Conservation (phyloP, 148 eudicot species). For the Selenicereus undatus region DNA sequence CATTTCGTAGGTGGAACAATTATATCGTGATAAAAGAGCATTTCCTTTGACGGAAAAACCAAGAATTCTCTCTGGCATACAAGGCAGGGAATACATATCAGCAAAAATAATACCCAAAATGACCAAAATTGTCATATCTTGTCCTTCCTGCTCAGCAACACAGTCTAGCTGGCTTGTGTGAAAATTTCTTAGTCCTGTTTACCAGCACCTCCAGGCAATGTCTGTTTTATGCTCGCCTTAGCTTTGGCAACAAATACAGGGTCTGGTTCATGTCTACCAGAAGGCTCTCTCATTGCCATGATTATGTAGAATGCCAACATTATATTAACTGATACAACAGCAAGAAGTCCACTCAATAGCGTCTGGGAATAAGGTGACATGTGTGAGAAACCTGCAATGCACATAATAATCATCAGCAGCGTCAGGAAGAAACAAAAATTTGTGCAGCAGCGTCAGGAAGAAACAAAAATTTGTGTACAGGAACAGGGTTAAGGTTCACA, state of each 20-base stretch:
- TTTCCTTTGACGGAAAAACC: background rate
- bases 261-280: slow-evolving; percentile 70
- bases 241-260: slow-evolving; percentile 58
- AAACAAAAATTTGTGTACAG: background rate
- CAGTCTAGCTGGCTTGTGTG: background rate
- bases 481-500: too few relatives aligned
- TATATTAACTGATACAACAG: slow-evolving; percentile 84
- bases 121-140: background rate
- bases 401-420: background rate
- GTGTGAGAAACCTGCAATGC: slow-evolving; percentile 44
- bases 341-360: slow-evolving; percentile 75
- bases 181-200: slow-evolving; percentile 25
- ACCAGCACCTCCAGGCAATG: slow-evolving; percentile 29
- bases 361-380: slow-evolving; percentile 61
- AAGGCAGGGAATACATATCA: background rate
- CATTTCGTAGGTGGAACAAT: too few relatives aligned
- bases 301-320: slow-evolving; percentile 68
- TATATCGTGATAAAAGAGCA: background rate
- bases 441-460: background rate
- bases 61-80: too few relatives aligned
- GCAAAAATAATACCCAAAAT: background rate
- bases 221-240: slow-evolving; percentile 40
- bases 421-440: background rate
- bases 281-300: slow-evolving; percentile 77
- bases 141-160: background rate